Evolutionary conservation across 371 early-diverging fungal species (phyloP), one percentile per base, ranked within the genome.

Genomic region (Mucor circinelloides): DNA sequence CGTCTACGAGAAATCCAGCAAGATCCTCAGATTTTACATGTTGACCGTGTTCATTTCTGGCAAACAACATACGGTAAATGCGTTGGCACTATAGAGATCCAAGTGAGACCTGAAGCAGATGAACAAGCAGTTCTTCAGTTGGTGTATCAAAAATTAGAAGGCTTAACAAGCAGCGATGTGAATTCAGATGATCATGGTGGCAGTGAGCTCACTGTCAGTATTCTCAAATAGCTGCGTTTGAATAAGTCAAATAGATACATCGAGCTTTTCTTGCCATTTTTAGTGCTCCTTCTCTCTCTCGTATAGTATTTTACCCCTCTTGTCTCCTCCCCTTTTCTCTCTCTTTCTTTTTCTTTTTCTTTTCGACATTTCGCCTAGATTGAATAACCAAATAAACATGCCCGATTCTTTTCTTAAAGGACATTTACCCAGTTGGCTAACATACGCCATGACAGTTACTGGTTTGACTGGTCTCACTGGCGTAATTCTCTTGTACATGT

Each of bases 401-500:
- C 48, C 70, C 9, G 65, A 67, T 10, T 36, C 58, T 2, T 32
- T 64, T 34, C 60, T 70, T 5, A 74, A 70, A 68, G 54, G 64
- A 10, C 61, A 57, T 60, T 17, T 81, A 7, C 83, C 83, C 13
- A 65, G 60, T 55, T 84, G 82, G 69, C 66, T 85, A 3, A 74
- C 70, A 10, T 85, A 85, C 60, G 71, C 74, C 15, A 54, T 82
- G 34, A 79, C 83, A 15, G 71, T 78, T 7, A 77, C 79, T 38
- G 79, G 75, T 1, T 58, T 87, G 3, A 80, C 85, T 3, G 74
- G 79, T 12, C 67, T 86, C 13, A 75, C 83, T 19, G 79, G 83
- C 3, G 78, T 84, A 2, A 74, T 78, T 6, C 59, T 88, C 30
- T 85, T 95, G 10, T 96, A 93, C 70, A 65, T 86, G 59, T 94